phyloP scores from a whole-genome alignment of 768 basidiomycete genomes.

The Cyathus striatus region DNA sequence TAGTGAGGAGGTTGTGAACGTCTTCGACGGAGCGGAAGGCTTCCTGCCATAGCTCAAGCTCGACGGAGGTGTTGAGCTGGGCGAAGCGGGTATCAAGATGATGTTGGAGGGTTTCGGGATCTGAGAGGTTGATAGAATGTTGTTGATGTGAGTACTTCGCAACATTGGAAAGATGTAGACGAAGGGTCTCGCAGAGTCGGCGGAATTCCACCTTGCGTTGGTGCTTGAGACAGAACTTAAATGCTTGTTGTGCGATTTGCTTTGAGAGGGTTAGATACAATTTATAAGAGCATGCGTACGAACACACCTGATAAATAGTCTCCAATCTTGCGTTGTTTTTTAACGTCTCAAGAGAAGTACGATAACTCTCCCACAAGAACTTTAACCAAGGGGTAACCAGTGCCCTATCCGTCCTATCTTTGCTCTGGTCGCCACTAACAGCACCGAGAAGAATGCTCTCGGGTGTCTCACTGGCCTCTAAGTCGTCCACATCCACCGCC shows the following conservation, averaged over 20 bases:
- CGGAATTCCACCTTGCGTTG: conserved; percentile 96
- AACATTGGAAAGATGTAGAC: conserved; percentile 90
- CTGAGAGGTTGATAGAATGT: conserved; percentile 92
- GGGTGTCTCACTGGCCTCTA: conserved; percentile 94
- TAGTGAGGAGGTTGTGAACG: conserved; percentile 90
- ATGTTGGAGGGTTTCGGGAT: conserved; percentile 90
- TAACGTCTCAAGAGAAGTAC: conserved; percentile 90
- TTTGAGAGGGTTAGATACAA: conserved; percentile 21
- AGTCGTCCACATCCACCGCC: conserved; percentile 84
- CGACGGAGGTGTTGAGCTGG: conserved; percentile 93
- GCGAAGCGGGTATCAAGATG: conserved; percentile 97
- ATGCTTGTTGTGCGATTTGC: conserved; percentile 96
- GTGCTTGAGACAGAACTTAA: conserved; percentile 93
- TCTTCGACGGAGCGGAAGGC: conserved; percentile 98
- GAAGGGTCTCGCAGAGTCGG: conserved; percentile 91
- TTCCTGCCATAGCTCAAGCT: conserved; percentile 98
- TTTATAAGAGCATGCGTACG: neutral
- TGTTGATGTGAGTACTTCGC: conserved; percentile 93
- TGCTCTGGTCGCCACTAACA: conserved; percentile 85
- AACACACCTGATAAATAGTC: conserved; percentile 88
- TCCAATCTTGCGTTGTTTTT: conserved; percentile 95
- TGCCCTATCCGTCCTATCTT: conserved; percentile 91
- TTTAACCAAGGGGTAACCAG: conserved; percentile 97
- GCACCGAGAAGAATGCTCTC: conserved; percentile 88
- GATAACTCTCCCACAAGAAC: conserved; percentile 97